A percentile compares a stretch with the other conserved stretches of the same genome.
These are phyloP conservation scores for Truncatella angustata DNA, from an alignment of 2,329 filamentous ascomycete genomes.

Conservation along the genomic window DNA sequence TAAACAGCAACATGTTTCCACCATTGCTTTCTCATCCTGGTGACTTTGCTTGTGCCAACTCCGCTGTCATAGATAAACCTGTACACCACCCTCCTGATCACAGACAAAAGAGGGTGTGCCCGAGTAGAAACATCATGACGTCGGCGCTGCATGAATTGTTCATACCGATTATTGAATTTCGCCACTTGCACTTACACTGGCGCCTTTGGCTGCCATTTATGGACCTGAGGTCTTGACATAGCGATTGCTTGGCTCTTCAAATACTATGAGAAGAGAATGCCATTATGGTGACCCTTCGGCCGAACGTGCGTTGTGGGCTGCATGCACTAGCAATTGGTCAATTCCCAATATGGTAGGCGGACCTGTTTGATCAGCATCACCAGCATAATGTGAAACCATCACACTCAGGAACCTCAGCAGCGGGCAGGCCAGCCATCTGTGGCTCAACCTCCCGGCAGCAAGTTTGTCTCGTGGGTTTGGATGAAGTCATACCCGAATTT, in stretches of 20 bases:
- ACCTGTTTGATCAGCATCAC: conserved; percentile 11
- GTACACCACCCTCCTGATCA: too few species aligned
- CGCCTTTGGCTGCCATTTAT: background rate
- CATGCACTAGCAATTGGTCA: background rate
- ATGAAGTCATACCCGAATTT: too few species aligned
- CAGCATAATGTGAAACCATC: conserved; percentile 12
- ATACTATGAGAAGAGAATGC: background rate
- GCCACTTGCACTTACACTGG: background rate
- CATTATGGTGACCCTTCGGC: background rate
- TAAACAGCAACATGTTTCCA: background rate
- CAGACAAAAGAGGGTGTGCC: background rate
- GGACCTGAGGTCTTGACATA: too few species aligned
- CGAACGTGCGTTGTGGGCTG: conserved; percentile 5
- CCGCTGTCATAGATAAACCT: too few species aligned
- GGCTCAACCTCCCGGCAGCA: too few species aligned
- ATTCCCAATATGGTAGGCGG: conserved; percentile 10
- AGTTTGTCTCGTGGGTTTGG: too few species aligned
- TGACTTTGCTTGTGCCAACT: too few species aligned
- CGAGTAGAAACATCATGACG: background rate
- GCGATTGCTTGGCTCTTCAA: too few species aligned
- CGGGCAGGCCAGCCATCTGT: conserved; percentile 3
- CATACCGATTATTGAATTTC: conserved; percentile 1
- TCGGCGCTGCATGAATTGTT: background rate
- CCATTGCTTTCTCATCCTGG: background rate
- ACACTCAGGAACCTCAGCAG: conserved; percentile 2